Percentiles rank a stretch among this genome's conserved stretches.
Evolutionary conservation across 768 basidiomycete genomes (phyloP).

Genomic region (Lactarius indigo): DNA sequence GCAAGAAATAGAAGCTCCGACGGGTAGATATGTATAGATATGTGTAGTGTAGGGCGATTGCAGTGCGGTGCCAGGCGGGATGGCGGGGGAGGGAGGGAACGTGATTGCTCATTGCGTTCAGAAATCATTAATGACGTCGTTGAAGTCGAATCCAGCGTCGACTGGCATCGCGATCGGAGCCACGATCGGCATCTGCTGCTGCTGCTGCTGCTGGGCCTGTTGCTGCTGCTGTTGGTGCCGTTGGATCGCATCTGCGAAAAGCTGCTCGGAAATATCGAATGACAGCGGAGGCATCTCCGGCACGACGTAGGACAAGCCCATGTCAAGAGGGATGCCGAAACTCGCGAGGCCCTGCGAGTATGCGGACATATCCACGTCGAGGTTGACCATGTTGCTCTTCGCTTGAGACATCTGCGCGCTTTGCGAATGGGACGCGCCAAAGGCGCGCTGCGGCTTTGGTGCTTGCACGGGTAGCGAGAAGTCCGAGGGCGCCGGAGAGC

Average conservation of each 20-base stretch:
- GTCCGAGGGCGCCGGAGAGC: conserved; percentile 25
- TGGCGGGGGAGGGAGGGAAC: neutral
- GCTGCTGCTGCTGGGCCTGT: conserved; percentile 1
- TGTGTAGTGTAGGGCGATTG: neutral
- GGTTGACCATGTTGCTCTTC: neutral
- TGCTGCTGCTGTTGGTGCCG: conserved; percentile 4
- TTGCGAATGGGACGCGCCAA: conserved; percentile 4
- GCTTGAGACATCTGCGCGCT: neutral
- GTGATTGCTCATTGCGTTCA: conserved; percentile 13
- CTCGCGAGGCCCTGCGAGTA: conserved; percentile 22
- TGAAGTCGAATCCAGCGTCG: conserved; percentile 21
- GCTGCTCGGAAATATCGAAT: conserved; percentile 15
- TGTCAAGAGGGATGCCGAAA: conserved; percentile 22
- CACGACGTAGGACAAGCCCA: conserved; percentile 21
- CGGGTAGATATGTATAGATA: conserved; percentile 11
- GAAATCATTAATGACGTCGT: conserved; percentile 25
- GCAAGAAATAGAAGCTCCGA: conserved; percentile 8
- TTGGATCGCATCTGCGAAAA: conserved; percentile 16
- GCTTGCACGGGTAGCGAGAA: conserved; percentile 23
- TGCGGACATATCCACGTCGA: conserved; percentile 19
- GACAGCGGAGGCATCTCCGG: conserved; percentile 20
- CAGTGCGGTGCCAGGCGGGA: neutral
- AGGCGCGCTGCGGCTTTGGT: conserved; percentile 20
- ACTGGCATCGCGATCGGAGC: conserved; percentile 16
- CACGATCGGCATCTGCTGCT: conserved; percentile 7